Evolutionary conservation across 2,329 filamentous ascomycete species (phyloP).

Genomic region (Spiromastix sp.): DNA sequence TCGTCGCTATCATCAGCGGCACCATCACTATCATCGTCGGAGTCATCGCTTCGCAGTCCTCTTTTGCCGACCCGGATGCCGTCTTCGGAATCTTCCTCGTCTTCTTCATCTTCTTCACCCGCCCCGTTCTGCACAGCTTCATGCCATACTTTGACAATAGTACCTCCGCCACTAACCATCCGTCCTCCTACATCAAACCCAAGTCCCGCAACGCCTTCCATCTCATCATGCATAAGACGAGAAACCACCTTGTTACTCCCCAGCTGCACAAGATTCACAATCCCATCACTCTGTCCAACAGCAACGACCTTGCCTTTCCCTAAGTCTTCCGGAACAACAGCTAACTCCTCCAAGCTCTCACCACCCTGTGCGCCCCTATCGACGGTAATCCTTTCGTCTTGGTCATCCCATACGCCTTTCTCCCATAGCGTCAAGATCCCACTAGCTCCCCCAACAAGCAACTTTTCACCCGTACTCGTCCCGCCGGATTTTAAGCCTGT

Average conservation of each 20-base stretch:
- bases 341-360: conserved; percentile 73
- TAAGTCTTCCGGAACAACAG: conserved; percentile 59
- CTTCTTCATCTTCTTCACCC: conserved; percentile 41
- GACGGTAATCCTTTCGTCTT: conserved; percentile 78
- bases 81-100: conserved; percentile 35
- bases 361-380: conserved; percentile 52
- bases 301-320: conserved; percentile 57
- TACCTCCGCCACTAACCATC: conserved; percentile 82
- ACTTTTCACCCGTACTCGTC: conserved; percentile 60
- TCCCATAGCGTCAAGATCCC: conserved; percentile 92
- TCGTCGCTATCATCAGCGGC: conserved; percentile 20
- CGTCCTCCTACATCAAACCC: conserved; percentile 77
- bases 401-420: conserved; percentile 87
- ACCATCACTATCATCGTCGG: conserved; percentile 7
- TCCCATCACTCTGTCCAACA: conserved; percentile 73
- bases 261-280: conserved; percentile 65
- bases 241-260: conserved; percentile 60
- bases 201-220: conserved; percentile 73
- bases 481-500: conserved; percentile 59
- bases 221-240: conserved; percentile 66
- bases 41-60: background rate
- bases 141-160: conserved; percentile 81
- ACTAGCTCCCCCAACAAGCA: conserved; percentile 65
- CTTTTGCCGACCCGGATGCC: conserved; percentile 8
- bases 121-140: conserved; percentile 45